Evolutionary conservation across 805 yeast species (phyloP), one percentile per base, ranked within the genome.

Genomic region (Suhomyces xylopsoci): DNA sequence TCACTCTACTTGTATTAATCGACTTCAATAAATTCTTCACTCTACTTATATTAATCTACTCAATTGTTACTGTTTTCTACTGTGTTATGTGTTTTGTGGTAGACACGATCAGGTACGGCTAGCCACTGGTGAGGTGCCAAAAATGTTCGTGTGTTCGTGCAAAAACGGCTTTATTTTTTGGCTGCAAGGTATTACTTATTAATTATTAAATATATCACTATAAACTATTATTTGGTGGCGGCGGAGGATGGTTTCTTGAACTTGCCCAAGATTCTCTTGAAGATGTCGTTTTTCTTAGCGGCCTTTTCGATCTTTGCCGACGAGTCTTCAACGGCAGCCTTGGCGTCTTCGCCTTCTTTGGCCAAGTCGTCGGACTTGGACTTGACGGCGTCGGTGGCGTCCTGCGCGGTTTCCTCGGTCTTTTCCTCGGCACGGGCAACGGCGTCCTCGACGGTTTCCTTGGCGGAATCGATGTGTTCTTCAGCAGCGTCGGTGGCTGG

Each of bases 251-350:
- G 58, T 55, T 69, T 69, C 63, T 64, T 73, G 63, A 73, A 71
- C 60, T 69, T 72, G 54, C 54, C 56, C 59, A 72, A 63, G 49
- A 72, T 59, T 56, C 64, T 74, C 62, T 65, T 70, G 63, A 73
- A 70, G 55, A 70, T 58, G 53, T 70, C 71, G 51, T 62, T 66
- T 68, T 71, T 71, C 63, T 71, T 73, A n/a, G 59, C 62, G 26
- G 68, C 71, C 51, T 68, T 70, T 45, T 65, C 71, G 45, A 62
- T 68, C 55, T 62, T 63, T 25, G 53, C 62, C 15, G 68, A 55
- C 25, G 65, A 50, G 24, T 61, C 60, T 52, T 63, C 63, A 38
- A 68, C 65, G 45, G 62, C 68, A n/a, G 64, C 66, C 60, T 68
- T 65, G 43, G 73, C 69, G 24, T 36, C 45, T 49, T 60, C 64